A percentile compares a stretch with the other conserved stretches of the same genome.
These are phyloP conservation scores for Talaromyces marneffei DNA, from an alignment of 2,329 filamentous ascomycete genomes.

Conservation along the genomic window DNA sequence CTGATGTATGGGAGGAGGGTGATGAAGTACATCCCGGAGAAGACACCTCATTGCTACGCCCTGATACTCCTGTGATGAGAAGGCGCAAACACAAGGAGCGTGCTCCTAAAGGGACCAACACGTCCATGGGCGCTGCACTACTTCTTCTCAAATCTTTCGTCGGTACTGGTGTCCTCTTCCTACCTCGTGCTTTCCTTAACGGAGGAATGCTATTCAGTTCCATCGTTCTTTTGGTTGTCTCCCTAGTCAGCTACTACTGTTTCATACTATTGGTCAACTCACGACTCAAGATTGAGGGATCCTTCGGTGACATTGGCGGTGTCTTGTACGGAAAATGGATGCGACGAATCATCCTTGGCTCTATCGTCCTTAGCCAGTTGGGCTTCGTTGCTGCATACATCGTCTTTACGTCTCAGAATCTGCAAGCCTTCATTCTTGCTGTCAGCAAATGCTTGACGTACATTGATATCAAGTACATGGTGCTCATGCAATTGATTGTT, in stretches of 20 bases:
- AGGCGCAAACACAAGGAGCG: slow-evolving; percentile 72
- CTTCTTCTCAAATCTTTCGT: slow-evolving; percentile 96
- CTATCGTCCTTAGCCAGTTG: slow-evolving; percentile 91
- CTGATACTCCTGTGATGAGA: slow-evolving; percentile 61
- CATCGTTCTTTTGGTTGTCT: slow-evolving; percentile 77
- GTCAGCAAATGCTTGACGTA: slow-evolving; percentile 80
- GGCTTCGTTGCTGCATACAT: slow-evolving; percentile 94
- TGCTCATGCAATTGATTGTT: slow-evolving; percentile 89
- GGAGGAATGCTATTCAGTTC: slow-evolving; percentile 98
- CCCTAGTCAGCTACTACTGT: slow-evolving; percentile 88
- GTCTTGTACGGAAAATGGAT: slow-evolving; percentile 87
- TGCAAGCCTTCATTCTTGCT: slow-evolving; percentile 89
- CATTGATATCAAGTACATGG: slow-evolving; percentile 83
- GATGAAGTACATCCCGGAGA: slow-evolving; percentile 74
- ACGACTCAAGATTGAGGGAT: slow-evolving; percentile 79
- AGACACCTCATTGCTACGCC: slow-evolving; percentile 71
- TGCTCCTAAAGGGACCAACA: slow-evolving; percentile 68
- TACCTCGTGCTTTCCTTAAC: slow-evolving; percentile 65
- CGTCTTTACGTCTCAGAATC: slow-evolving; percentile 91
- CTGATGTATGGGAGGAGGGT: slow-evolving; percentile 59
- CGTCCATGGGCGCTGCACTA: slow-evolving; percentile 70
- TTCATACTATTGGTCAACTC: slow-evolving; percentile 90
- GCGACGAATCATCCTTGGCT: slow-evolving; percentile 77
- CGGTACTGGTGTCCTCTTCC: slow-evolving; percentile 43
- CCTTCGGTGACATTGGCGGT: slow-evolving; percentile 94